phyloP scores from a whole-genome alignment of 1,139 yeast species.

The Kluyveromyces sp. region DNA sequence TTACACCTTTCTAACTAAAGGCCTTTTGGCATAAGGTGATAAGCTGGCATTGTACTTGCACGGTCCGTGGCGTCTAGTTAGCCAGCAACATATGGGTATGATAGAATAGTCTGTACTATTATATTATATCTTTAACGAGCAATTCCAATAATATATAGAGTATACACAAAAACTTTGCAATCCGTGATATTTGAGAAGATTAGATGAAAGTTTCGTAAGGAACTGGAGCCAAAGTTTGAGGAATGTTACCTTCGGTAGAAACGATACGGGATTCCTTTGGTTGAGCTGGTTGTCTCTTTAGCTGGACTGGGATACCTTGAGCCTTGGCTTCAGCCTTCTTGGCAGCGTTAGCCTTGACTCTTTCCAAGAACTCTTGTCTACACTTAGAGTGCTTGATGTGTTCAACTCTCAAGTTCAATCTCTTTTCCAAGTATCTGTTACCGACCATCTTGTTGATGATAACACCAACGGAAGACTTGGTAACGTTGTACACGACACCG shows the following conservation, averaged over 20 bases:
- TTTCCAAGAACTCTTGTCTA: constrained; percentile 97
- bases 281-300: constrained; percentile 97
- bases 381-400: constrained; percentile 99
- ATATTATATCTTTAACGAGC: constrained; percentile 10
- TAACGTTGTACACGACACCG: constrained; percentile 97
- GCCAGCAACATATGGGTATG: neutral
- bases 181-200: constrained; percentile 31
- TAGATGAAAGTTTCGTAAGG: constrained; percentile 99
- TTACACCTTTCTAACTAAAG: neutral
- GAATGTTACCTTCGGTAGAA: constrained; percentile 69
- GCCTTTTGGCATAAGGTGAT: no score
- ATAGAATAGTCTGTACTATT: constrained; percentile 5
- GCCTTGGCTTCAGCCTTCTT: constrained; percentile 92
- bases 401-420: constrained; percentile 97
- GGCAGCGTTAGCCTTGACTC: constrained; percentile 96
- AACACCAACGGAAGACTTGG: constrained; percentile 98
- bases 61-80: no score
- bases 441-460: constrained; percentile 98
- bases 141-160: constrained; percentile 9
- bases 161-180: constrained; percentile 15
- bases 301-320: constrained; percentile 81
- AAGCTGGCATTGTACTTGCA: no score
- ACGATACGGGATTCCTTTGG: constrained; percentile 92
- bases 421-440: constrained; percentile 97
- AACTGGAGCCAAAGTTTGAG: constrained; percentile 98